Evolutionary conservation across 495 filamentous ascomycete genomes (phyloP).

Genomic region (Penicillium longicatenatum): DNA sequence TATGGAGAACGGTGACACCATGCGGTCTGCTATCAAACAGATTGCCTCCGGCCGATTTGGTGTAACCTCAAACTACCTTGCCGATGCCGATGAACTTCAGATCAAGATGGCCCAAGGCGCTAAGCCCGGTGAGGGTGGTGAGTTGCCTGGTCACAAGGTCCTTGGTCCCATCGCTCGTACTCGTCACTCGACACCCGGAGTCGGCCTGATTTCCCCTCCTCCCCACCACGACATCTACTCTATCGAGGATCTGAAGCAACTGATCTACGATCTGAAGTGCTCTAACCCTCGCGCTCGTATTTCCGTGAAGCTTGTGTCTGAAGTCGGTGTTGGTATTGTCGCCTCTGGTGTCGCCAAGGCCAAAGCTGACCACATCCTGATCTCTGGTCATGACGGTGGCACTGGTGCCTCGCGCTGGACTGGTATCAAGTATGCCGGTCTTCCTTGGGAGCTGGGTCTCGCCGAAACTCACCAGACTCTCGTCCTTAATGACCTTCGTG

Average conservation of each 20-base stretch:
- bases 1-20: conserved; percentile 93
- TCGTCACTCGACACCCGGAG: conserved; percentile 96
- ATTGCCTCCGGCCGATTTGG: conserved; percentile 97
- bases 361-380: conserved; percentile 96
- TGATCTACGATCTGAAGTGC: conserved; percentile 99
- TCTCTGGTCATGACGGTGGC: conserved; percentile 97
- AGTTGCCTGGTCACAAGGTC: conserved; percentile 97
- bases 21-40: conserved; percentile 99
- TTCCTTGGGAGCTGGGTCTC: conserved; percentile 97
- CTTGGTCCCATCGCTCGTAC: conserved; percentile 95
- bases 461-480: conserved; percentile 98
- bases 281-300: conserved; percentile 92
- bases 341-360: conserved; percentile 98
- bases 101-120: conserved; percentile 99
- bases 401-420: conserved; percentile 99
- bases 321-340: conserved; percentile 97
- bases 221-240: conserved; percentile 99
- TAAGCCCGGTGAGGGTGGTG: conserved; percentile 98
- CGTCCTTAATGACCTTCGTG: conserved; percentile 96
- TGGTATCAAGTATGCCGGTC: conserved; percentile 98
- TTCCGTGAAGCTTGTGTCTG: conserved; percentile 98
- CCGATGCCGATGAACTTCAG: conserved; percentile 96
- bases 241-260: conserved; percentile 97
- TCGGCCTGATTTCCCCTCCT: conserved; percentile 94
- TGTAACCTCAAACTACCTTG: conserved; percentile 97